Evolutionary conservation across 2,329 filamentous ascomycete species (phyloP).

Genomic region (Onygenales sp.): DNA sequence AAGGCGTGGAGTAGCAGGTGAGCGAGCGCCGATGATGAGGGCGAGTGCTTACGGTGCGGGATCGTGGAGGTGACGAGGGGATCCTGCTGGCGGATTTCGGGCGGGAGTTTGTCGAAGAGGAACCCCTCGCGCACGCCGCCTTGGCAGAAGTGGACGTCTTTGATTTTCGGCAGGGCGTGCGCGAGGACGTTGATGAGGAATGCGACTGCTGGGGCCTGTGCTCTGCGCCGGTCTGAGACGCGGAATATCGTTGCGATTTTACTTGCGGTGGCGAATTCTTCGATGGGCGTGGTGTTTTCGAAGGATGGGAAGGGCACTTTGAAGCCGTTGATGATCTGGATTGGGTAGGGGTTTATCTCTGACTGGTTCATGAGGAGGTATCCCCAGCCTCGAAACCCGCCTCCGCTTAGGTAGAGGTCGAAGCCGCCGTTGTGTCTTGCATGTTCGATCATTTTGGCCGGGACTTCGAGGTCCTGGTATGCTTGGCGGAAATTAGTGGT

Average conservation of each 20-base stretch:
- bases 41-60: slow-evolving; percentile 39
- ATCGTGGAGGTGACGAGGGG: slow-evolving; percentile 57
- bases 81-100: slow-evolving; percentile 50
- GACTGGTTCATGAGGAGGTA: slow-evolving; percentile 79
- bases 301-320: slow-evolving; percentile 51
- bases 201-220: slow-evolving; percentile 75
- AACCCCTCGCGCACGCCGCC: slow-evolving; percentile 81
- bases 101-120: slow-evolving; percentile 60
- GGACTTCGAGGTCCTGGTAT: slow-evolving; percentile 48
- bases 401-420: slow-evolving; percentile 76
- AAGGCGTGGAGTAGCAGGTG: slow-evolving; percentile 40
- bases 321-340: slow-evolving; percentile 75
- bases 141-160: slow-evolving; percentile 71
- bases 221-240: slow-evolving; percentile 67
- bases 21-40: slow-evolving; percentile 34
- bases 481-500: slow-evolving; percentile 49
- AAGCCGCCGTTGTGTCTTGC: slow-evolving; percentile 43
- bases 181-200: slow-evolving; percentile 70
- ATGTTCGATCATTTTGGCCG: slow-evolving; percentile 40
- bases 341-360: slow-evolving; percentile 65
- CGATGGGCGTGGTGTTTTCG: slow-evolving; percentile 40
- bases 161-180: slow-evolving; percentile 59
- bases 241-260: slow-evolving; percentile 47
- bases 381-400: slow-evolving; percentile 84
- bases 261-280: slow-evolving; percentile 28